Base-by-base conservation (phyloP, 2,329 filamentous ascomycete species). In the Septoria linicola region DNA sequence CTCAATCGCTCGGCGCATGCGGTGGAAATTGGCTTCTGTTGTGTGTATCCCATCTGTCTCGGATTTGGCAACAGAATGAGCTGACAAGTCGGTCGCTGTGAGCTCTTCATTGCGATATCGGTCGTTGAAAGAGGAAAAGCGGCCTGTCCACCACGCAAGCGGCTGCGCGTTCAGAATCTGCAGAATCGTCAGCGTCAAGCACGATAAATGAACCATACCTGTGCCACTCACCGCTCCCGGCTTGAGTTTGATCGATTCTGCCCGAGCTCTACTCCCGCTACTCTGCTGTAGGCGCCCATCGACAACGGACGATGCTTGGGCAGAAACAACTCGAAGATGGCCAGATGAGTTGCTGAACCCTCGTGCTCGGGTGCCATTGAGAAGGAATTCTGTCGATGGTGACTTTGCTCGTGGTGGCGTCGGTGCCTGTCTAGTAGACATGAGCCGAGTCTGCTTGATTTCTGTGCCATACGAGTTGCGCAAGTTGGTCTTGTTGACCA, bases 141-240 rank as follows among this genome's bases (percentile, higher is more conserved):
- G 79, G 14, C 83, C 83, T 8, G 75, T 72, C 83, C 83, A 87
- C 65, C 83, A 85, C 2, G 72, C 66, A 1, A 75, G 73, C 4
- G 74, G 68, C 59, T 71, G 61, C 8, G 61, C 53, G 13, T 27
- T 55, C 41, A 34, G 39, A 39, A 66, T 47, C 41, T 60, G 43
- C 4, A 1, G 34, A 43, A 21, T 16, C 17, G 36, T 54, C 11
- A 41, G 23, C 37, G 37, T 48, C 41, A n/a, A n/a, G n/a, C n/a
- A n/a, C n/a, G n/a, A n/a, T n/a, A n/a, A n/a, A n/a, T n/a, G n/a
- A n/a, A n/a, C n/a, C n/a, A n/a, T n/a, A n/a, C n/a, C n/a, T n/a
- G n/a, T 11, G 4, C 2, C 10, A 39, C 43, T n/a, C 30, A 53
- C 51, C 16, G 53, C 49, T 35, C 49, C 49, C 23, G 53, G 49